phyloP scores from a whole-genome alignment of 345 rosid genomes.

The Melaleuca quinquenervia region DNA sequence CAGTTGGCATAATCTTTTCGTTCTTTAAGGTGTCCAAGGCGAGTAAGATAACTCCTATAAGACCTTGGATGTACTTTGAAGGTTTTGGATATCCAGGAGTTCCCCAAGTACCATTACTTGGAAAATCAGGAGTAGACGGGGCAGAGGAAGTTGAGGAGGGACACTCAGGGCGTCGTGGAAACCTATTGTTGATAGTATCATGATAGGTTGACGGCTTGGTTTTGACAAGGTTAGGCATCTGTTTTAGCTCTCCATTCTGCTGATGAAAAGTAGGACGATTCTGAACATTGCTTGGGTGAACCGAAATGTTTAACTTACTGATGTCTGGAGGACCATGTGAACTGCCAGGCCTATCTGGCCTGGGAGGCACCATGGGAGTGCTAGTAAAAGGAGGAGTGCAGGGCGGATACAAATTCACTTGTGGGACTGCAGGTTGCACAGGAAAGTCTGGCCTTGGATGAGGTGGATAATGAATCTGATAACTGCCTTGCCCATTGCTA shows the following conservation, averaged over 20 bases:
- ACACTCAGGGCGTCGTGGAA: slow-evolving; percentile 6
- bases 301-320: slow-evolving; percentile 10
- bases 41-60: slow-evolving; percentile 28
- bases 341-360: slow-evolving; percentile 8
- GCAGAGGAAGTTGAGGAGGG: slow-evolving; percentile 4
- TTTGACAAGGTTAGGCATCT: slow-evolving; percentile 1
- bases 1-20: slow-evolving; percentile 29
- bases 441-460: slow-evolving; percentile 13
- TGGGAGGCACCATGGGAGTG: slow-evolving; percentile 1
- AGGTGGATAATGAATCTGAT: slow-evolving; percentile 1
- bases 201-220: not conserved
- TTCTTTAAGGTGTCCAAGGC: slow-evolving; percentile 25
- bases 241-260: slow-evolving; percentile 11
- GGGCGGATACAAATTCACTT: not conserved
- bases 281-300: slow-evolving; percentile 3
- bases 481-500: slow-evolving; percentile 3
- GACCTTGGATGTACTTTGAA: slow-evolving; percentile 26
- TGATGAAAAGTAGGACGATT: slow-evolving; percentile 7
- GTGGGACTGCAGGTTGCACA: slow-evolving; percentile 2
- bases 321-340: slow-evolving; percentile 13
- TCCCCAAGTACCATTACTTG: slow-evolving; percentile 16
- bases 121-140: not conserved
- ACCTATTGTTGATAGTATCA: slow-evolving; percentile 2
- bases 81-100: slow-evolving; percentile 23
- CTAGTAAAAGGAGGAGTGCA: not conserved